Conservation (phyloP, 176 grass and related monocot species). For the Eragrostis nindensis region DNA sequence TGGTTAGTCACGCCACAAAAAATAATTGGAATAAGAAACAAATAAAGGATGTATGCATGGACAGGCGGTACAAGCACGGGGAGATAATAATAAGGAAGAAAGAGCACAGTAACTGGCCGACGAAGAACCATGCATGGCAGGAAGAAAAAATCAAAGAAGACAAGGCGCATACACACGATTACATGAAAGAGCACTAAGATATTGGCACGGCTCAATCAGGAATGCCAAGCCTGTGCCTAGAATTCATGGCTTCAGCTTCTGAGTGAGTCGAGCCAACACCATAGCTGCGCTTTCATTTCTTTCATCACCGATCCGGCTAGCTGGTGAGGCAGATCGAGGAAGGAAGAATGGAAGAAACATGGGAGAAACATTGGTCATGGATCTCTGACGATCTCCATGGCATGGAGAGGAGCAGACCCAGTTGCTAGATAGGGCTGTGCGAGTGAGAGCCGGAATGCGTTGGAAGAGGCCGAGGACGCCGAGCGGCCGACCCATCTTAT, state of each 20-base stretch:
- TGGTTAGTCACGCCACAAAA: not conserved
- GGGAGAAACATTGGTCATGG: not conserved
- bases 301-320: not conserved
- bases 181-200: conserved; percentile 90
- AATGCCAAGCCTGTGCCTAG: not conserved
- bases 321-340: not conserved
- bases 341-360: not conserved
- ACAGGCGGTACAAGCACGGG: not conserved
- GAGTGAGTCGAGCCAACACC: conserved; percentile 80
- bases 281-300: conserved; percentile 68
- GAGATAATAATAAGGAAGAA: not conserved
- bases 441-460: not conserved
- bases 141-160: not conserved
- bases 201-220: conserved; percentile 99
- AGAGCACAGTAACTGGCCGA: not conserved
- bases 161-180: not conserved
- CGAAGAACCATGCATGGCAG: not conserved
- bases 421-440: conserved; percentile 19
- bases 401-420: not conserved
- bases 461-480: no score
- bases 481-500: conserved; percentile 28
- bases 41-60: not conserved
- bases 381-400: not conserved
- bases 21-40: not conserved
- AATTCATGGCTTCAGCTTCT: conserved; percentile 35